phyloP scores from a whole-genome alignment of 257 asterid genomes.

The Phtheirospermum japonicum region DNA sequence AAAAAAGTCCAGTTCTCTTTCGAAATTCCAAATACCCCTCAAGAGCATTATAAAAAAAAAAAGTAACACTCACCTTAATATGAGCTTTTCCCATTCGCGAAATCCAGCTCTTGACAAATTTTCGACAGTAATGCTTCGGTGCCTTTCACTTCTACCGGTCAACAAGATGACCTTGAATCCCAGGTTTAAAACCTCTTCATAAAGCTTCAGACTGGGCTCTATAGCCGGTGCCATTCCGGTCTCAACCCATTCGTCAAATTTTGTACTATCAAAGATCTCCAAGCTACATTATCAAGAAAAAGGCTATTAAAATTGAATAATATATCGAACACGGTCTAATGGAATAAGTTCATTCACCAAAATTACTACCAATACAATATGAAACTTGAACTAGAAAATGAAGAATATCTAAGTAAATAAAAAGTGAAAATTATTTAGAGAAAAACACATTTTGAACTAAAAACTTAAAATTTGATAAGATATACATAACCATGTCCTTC shows the following conservation, averaged over 20 bases:
- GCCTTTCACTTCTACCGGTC: slow-evolving; percentile 61
- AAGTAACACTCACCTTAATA: background rate
- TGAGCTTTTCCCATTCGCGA: slow-evolving; percentile 60
- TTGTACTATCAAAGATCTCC: slow-evolving; percentile 51
- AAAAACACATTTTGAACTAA: too few species aligned
- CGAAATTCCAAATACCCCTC: too few species aligned
- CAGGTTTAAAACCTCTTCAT: slow-evolving; percentile 42
- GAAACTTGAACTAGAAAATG: background rate
- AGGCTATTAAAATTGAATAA: background rate
- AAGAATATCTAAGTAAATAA: too few species aligned
- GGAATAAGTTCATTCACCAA: background rate
- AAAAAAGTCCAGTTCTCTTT: too few species aligned
- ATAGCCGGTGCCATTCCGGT: slow-evolving; percentile 56
- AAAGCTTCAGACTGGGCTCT: slow-evolving; percentile 56
- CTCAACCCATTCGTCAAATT: slow-evolving; percentile 70
- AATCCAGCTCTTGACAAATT: slow-evolving; percentile 60
- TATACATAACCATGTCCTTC: too few species aligned
- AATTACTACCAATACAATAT: too few species aligned
- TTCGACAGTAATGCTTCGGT: slow-evolving; percentile 45
- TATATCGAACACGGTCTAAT: background rate
- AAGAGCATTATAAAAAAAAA: too few species aligned
- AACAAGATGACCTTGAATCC: slow-evolving; percentile 59
- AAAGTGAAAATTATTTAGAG: too few species aligned
- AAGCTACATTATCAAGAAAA: slow-evolving; percentile 23
- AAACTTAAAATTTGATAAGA: background rate